phyloP scores from a whole-genome alignment of 148 eudicot species.

The Rhododendron henanense region DNA sequence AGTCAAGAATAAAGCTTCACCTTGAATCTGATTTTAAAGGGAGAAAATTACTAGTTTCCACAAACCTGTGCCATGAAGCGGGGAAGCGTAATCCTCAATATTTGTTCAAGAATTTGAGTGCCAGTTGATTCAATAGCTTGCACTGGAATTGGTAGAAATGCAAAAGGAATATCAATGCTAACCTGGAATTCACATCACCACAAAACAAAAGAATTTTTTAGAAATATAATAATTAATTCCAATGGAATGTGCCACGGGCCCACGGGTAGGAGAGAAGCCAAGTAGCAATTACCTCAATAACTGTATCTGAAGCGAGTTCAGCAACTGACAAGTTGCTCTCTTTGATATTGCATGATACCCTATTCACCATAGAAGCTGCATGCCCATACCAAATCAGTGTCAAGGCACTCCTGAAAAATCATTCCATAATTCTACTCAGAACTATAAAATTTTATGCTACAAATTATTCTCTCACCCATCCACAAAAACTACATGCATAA shows the following conservation, averaged over 20 bases:
- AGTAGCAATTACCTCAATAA: conserved; percentile 50
- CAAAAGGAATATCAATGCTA: conserved; percentile 80
- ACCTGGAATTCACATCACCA: conserved; percentile 45
- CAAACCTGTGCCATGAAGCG: conserved; percentile 90
- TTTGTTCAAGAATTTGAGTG: conserved; percentile 65
- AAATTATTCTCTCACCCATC: background rate
- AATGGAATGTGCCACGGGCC: background rate
- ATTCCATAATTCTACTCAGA: conserved; percentile 50
- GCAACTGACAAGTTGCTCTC: conserved; percentile 34
- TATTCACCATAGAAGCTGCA: conserved; percentile 92
- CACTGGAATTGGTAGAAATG: conserved; percentile 68
- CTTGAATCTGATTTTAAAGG: background rate
- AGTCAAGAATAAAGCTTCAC: background rate
- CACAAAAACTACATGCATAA: background rate
- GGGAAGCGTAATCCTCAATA: conserved; percentile 77
- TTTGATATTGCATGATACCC: conserved; percentile 47
- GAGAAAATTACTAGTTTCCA: background rate
- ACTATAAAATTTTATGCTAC: conserved; percentile 13
- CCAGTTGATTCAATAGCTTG: conserved; percentile 81
- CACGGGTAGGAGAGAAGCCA: background rate
- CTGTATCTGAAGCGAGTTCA: conserved; percentile 69
- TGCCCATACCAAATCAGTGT: conserved; percentile 79
- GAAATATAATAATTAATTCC: background rate
- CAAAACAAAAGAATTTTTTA: conserved; percentile 1
- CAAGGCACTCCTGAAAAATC: conserved; percentile 75